Percentiles rank a stretch among this genome's conserved stretches.
These are phyloP conservation scores for Xerocomellus dryophilus DNA, from an alignment of 768 basidiomycete genomes.

Conservation along the genomic window DNA sequence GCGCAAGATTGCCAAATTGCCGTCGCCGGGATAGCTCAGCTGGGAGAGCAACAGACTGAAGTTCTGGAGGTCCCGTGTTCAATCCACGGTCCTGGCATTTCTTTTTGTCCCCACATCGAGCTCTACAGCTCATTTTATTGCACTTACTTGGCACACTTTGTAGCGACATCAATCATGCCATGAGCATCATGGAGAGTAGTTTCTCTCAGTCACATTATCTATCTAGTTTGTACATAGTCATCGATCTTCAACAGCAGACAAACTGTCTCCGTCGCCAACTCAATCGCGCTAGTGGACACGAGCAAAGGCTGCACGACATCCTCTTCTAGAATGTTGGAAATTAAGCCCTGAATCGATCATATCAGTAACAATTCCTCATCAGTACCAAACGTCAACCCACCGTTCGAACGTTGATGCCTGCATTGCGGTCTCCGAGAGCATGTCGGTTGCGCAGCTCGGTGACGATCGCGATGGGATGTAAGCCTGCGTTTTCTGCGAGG, in stretches of 20 bases:
- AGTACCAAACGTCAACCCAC: conserved; percentile 40
- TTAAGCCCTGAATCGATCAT: conserved; percentile 65
- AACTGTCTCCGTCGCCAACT: conserved; percentile 97
- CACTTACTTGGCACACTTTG: neutral
- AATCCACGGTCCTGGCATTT: conserved; percentile 72
- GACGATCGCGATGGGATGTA: conserved; percentile 97
- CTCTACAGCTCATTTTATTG: neutral
- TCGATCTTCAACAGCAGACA: conserved; percentile 94
- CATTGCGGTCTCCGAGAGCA: conserved; percentile 89
- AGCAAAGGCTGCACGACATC: conserved; percentile 95
- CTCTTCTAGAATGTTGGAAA: conserved; percentile 96
- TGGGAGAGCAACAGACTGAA: conserved; percentile 78
- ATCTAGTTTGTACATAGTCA: conserved; percentile 83
- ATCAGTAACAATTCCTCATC: conserved; percentile 4
- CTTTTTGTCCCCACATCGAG: conserved; percentile 14
- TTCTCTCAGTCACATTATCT: conserved; percentile 39
- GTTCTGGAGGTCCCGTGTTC: conserved; percentile 78
- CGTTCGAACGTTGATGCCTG: conserved; percentile 98
- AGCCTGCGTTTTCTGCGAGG: conserved; percentile 95
- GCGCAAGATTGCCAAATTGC: fast-evolving
- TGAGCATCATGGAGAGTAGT: neutral
- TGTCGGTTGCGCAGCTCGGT: conserved; percentile 97
- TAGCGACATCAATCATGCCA: neutral
- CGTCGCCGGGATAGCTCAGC: conserved; percentile 63
- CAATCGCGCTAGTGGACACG: conserved; percentile 92